A percentile compares a stretch with the other conserved stretches of the same genome.
phyloP scores from a whole-genome alignment of 371 early-diverging fungal species.

The Mucor plumbeus region DNA sequence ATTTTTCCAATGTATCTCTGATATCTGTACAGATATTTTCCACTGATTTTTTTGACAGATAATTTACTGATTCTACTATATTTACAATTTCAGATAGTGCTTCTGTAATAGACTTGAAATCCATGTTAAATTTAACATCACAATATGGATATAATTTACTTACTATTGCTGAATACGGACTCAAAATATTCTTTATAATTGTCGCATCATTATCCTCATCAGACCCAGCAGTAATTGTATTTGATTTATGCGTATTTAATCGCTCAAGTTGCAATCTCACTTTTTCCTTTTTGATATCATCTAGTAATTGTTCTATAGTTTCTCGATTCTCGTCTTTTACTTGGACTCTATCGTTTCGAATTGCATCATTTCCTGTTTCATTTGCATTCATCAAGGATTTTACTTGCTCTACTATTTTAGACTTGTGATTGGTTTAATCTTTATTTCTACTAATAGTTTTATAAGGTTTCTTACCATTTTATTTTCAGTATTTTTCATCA shows the following conservation, averaged over 20 bases:
- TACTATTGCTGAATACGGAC: conserved; percentile 10
- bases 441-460: neutral
- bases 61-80: neutral
- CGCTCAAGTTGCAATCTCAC: neutral
- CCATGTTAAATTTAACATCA: neutral
- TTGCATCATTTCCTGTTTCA: neutral
- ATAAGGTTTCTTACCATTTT: neutral
- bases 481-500: neutral
- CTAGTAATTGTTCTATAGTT: neutral
- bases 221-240: neutral
- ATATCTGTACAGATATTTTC: conserved; percentile 10
- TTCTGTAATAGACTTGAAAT: neutral
- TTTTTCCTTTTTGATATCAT: neutral
- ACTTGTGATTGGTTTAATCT: neutral
- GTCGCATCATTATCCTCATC: neutral
- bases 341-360: neutral
- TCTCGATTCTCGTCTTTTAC: neutral
- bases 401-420: neutral
- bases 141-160: neutral
- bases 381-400: neutral
- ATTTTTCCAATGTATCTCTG: conserved; percentile 4
- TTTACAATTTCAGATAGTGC: conserved; percentile 3
- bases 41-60: neutral
- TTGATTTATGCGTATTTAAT: neutral
- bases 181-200: neutral